These are phyloP conservation scores for Terana coerulea DNA, from an alignment of 768 basidiomycete species.

Conservation along the genomic window DNA sequence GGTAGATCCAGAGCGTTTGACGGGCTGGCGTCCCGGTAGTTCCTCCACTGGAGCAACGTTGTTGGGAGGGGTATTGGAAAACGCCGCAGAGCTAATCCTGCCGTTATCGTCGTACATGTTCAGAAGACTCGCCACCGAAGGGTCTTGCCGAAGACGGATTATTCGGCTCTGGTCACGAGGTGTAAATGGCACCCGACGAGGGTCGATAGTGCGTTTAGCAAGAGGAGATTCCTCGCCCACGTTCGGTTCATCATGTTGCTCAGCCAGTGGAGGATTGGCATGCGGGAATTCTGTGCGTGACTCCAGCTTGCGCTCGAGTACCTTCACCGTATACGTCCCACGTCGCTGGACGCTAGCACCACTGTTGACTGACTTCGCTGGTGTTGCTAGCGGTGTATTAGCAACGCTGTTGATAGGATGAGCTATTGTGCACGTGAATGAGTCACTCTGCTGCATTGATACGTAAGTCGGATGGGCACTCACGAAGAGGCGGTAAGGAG, in stretches of 20 bases:
- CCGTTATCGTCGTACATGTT: slow-evolving; percentile 74
- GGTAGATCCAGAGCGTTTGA: slow-evolving; percentile 64
- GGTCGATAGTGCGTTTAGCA: slow-evolving; percentile 28
- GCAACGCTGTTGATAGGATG: slow-evolving; percentile 64
- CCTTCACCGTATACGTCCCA: slow-evolving; percentile 70
- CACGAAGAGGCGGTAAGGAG: slow-evolving; percentile 67
- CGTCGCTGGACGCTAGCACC: slow-evolving; percentile 49
- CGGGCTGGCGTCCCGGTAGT: slow-evolving; percentile 46
- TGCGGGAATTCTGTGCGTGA: slow-evolving; percentile 64
- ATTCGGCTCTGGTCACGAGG: slow-evolving; percentile 50
- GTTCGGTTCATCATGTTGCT: slow-evolving; percentile 13
- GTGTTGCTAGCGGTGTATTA: slow-evolving; percentile 46
- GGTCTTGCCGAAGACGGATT: slow-evolving; percentile 63
- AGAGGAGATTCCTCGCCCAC: slow-evolving; percentile 17
- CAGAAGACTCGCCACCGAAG: slow-evolving; percentile 72
- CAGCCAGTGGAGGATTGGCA: slow-evolving; percentile 43
- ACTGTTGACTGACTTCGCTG: slow-evolving; percentile 40
- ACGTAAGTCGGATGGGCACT: slow-evolving; percentile 27
- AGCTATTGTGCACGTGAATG: no score
- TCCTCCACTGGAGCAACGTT: slow-evolving; percentile 18
- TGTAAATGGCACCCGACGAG: slow-evolving; percentile 31
- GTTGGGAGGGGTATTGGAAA: slow-evolving; percentile 55
- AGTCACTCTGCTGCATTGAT: slow-evolving; percentile 9
- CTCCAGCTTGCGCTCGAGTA: slow-evolving; percentile 58
- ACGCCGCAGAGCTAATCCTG: slow-evolving; percentile 53